Evolutionary conservation across 2,329 filamentous ascomycete species (phyloP).

Genomic region (Ascosphaera pollenicola): DNA sequence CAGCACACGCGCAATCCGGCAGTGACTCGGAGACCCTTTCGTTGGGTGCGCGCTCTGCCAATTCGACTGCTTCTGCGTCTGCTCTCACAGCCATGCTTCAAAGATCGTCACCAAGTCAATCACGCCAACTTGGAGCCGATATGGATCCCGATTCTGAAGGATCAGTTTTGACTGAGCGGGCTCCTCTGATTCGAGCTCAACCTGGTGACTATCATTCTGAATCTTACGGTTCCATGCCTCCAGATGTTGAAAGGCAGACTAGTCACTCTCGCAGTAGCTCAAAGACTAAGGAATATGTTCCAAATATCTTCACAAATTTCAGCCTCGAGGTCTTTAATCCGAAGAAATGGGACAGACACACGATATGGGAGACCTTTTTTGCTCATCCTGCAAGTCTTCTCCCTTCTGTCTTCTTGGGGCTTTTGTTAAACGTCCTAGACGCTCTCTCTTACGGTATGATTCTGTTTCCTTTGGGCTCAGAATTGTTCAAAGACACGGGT

Average conservation of each 20-base stretch:
- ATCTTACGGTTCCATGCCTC: slow-evolving; percentile 1
- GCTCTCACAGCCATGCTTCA: slow-evolving; percentile 29
- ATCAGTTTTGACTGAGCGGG: not conserved
- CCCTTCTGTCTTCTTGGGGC: slow-evolving; percentile 69
- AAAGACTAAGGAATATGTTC: not conserved
- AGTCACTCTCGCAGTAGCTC: slow-evolving; percentile 1
- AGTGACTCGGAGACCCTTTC: slow-evolving; percentile 4
- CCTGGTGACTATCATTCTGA: not conserved
- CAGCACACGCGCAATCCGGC: not conserved
- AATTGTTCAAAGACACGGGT: slow-evolving; percentile 66
- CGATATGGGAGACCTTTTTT: slow-evolving; percentile 41
- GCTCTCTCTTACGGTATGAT: slow-evolving; percentile 95
- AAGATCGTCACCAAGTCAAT: slow-evolving; percentile 13
- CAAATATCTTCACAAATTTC: slow-evolving; percentile 4
- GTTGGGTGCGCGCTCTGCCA: slow-evolving; percentile 10
- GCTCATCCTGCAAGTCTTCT: slow-evolving; percentile 48
- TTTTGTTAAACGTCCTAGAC: slow-evolving; percentile 82
- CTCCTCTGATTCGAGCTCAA: slow-evolving; percentile 1
- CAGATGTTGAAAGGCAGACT: slow-evolving; percentile 12
- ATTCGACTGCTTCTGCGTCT: slow-evolving; percentile 24
- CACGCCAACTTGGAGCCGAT: not conserved
- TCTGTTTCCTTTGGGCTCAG: slow-evolving; percentile 72
- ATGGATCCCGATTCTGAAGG: not conserved
- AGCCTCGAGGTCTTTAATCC: slow-evolving; percentile 30
- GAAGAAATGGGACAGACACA: slow-evolving; percentile 47